Conservation (phyloP, 208 protist species). For the Leishmania martiniquensis region DNA sequence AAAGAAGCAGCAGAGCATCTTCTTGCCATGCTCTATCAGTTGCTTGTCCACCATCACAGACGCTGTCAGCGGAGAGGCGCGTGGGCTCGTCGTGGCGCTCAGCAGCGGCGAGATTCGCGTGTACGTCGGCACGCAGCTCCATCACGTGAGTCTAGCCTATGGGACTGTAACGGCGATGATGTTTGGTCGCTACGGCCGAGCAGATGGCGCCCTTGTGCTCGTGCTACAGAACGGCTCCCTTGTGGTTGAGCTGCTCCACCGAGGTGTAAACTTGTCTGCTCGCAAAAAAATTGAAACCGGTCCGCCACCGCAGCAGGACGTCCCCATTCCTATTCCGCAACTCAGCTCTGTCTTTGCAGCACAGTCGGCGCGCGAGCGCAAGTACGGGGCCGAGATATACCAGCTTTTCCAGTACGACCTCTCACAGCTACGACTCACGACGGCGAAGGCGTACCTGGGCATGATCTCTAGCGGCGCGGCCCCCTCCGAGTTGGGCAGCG, state of each 20-base stretch:
- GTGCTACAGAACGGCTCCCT: conserved; percentile 90
- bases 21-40: conserved; percentile 72
- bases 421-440: conserved; percentile 83
- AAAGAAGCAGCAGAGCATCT: conserved; percentile 79
- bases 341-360: conserved; percentile 95
- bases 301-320: conserved; percentile 92
- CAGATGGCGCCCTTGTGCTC: conserved; percentile 89
- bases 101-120: conserved; percentile 92
- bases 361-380: conserved; percentile 92
- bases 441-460: conserved; percentile 87
- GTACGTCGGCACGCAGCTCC: conserved; percentile 87
- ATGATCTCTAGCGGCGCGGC: conserved; percentile 19
- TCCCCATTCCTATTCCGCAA: conserved; percentile 91
- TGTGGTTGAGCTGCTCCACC: conserved; percentile 93
- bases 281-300: conserved; percentile 36
- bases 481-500: conserved; percentile 29
- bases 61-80: conserved; percentile 50
- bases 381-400: conserved; percentile 90
- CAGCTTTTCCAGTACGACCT: conserved; percentile 93
- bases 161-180: conserved; percentile 86
- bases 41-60: conserved; percentile 77
- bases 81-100: conserved; percentile 90
- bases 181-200: conserved; percentile 93
- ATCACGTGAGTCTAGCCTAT: conserved; percentile 80
- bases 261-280: conserved; percentile 66